Evolutionary conservation across 2,329 filamentous ascomycete species (phyloP), one percentile per base, ranked within the genome.

Genomic region (Teratosphaeria destructans): DNA sequence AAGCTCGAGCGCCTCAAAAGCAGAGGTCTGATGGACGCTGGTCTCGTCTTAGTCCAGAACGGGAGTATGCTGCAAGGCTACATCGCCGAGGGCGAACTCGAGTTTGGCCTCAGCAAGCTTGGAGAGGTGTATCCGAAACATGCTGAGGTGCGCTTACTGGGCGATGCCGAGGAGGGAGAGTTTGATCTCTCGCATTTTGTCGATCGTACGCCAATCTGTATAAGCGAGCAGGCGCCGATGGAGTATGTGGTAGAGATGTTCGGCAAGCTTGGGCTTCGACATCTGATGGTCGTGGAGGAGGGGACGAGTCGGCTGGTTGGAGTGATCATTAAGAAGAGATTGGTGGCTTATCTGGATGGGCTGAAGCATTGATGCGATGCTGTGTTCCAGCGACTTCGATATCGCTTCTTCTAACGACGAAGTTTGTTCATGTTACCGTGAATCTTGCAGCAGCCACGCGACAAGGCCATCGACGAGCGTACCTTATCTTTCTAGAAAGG

Each of bases 201-300:
- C 0, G 82, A 84, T 66, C 73, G 77, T 1, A 83, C 79, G 16
- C 81, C 81, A 1, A 62, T 84, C 59, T 78, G 71, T 1, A 68
- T 84, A 5, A 78, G 75, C 58, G 76, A 74, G 0, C 76, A 76
- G 53, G 80, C 82, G 52, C 82, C 82, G 10, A 74, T 85, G 65
- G 82, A 85, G 67, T 82, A 82, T 68, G 80, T 77, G 0, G 79
- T 83, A 1, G 82, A 84, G 69, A 80, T 85, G 77, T 84, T 85
- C 72, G 78, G 77, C 3, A 83, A 82, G 66, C 65, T 85, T 52
- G 82, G 82, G 0, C 62, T 84, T 63, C 71, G 81, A 60, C 76
- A 83, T 71, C 61, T 84, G 52, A 78, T 81, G 65, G 71, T 84
- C 5, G 75, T 78, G 1, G 79, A 81, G 62, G 78, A 82, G 61